phyloP scores from a whole-genome alignment of 2,329 filamentous ascomycete genomes.

The Aureobasidium musti region DNA sequence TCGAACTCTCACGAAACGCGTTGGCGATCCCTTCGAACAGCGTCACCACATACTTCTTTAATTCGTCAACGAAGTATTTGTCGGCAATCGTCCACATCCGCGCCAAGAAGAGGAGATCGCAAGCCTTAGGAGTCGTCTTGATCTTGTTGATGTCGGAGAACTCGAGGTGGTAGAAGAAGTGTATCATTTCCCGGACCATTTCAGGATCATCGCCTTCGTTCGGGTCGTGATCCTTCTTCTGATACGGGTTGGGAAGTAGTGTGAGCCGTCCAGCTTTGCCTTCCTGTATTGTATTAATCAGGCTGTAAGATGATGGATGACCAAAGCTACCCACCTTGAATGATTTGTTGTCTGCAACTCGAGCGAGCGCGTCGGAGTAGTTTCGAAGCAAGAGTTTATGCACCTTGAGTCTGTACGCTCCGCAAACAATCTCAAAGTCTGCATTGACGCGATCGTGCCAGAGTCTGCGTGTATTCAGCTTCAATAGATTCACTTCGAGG shows the following conservation, averaged over 20 bases:
- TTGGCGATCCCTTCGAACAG: background rate
- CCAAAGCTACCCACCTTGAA: background rate
- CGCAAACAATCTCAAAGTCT: slow-evolving; percentile 2
- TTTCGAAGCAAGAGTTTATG: background rate
- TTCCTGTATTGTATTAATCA: background rate
- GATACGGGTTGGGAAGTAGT: background rate
- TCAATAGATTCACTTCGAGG: too few species aligned
- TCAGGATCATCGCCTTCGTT: background rate
- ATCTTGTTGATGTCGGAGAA: background rate
- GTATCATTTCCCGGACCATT: background rate
- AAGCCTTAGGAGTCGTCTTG: background rate
- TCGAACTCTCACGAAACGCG: background rate
- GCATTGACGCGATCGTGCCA: slow-evolving; percentile 3
- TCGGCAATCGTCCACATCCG: background rate
- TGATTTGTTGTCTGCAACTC: background rate
- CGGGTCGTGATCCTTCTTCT: background rate
- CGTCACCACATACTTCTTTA: background rate
- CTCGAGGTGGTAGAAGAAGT: slow-evolving; percentile 13
- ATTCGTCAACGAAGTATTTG: background rate
- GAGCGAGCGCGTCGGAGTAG: background rate
- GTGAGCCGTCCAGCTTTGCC: background rate
- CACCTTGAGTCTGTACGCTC: background rate
- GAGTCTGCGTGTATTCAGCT: background rate
- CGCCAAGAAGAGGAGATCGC: background rate
- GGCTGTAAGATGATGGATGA: background rate